Evolutionary conservation across 23 red algal species (phyloP), one percentile per base, ranked within the genome.

Genomic region (Cyanidiococcus yangmingshanensis): DNA sequence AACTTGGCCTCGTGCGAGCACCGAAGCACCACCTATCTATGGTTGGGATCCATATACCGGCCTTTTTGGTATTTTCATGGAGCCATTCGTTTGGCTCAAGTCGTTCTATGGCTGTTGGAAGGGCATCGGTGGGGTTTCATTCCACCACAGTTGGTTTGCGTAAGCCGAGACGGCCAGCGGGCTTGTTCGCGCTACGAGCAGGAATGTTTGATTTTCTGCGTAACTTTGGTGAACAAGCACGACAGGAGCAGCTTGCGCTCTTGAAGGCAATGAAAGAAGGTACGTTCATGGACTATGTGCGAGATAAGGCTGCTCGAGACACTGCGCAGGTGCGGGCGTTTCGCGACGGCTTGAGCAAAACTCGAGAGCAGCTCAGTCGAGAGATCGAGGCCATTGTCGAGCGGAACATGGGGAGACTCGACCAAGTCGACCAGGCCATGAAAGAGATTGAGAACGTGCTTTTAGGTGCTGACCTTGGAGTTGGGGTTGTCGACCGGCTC

Each of bases 381-480:
- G 90, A 95, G 59, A 58, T 95, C 54, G 76, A 82, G 0, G 58
- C 76, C 57, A 80, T 87, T 2, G 39, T 85, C 39, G 77, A 68
- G 26, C 50, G 41, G 1, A 80, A 83, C 30, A 58, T 45, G 27
- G 90, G 80, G 39, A 63, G 38, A 12, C 85, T 84, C 37, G 80
- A 86, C 41, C 76, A 93, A 26, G 30, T 95, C 7, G 82, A 95
- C 17, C 82, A 83, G 39, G 76, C 79, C 37, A 75, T 95, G 35
- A 80, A 79, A 40, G 80, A 89, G 35, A 57, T 95, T 54, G 90
- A 95, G 75, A 86, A 95, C 40, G 82, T 86, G 41, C 83, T 95
- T 31, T 85, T 95, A 2, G 89, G 58, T 74, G 78, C 90, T 39
- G 90, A 95, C 68, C 68, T 95, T 67, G 90, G 90, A 33, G 84